Base-by-base conservation (phyloP, 495 filamentous ascomycete species). In the Penicillium dipodomyicola region DNA sequence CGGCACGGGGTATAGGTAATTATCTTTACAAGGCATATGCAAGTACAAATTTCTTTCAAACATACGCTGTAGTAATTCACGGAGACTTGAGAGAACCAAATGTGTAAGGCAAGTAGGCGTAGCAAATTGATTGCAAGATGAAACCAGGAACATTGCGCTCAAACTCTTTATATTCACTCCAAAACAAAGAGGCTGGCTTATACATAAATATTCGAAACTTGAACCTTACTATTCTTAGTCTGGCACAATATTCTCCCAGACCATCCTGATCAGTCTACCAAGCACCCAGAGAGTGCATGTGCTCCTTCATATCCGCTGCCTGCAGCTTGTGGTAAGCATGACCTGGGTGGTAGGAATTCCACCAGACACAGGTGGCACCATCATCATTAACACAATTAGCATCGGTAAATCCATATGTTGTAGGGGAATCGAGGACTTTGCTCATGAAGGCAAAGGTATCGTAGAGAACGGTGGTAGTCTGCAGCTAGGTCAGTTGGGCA, bases 361-460 rank as follows among this genome's bases (percentile, higher is more conserved):
- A 76, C 74, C 74, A 76, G 2, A 77, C 32, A 61, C 72, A 76
- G 4, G 46, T 56, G 3, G 42, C 52, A 4, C 74, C 72, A 57
- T 75, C 67, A 19, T 59, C 60, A 52, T 71, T 61, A 22, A 72
- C 67, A 44, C 73, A 75, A 0, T 58, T 70, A 9, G 58, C 60
- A 56, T 73, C 60, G 10, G 53, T 60, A 33, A 63, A 73, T 22
- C 72, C 70, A 44, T 71, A 84, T 17, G 63, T 53, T 14, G 57
- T 51, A 2, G 84, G 84, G 20, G 80, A 63, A 56, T 86, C 77
- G 19, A 87, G 55, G n/a, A 87, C 71, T 12, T 63, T 62, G 0
- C 75, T 79, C 72, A 87, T 77, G 55, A 75, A 73, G 14, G 53
- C 49, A 54, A 63, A 72, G 0, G 67, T 56, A 54, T 76, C 68